Evolutionary conservation across 2,329 filamentous ascomycete genomes (phyloP), one percentile per base, ranked within the genome.

Genomic region (Aspergillus fructus): DNA sequence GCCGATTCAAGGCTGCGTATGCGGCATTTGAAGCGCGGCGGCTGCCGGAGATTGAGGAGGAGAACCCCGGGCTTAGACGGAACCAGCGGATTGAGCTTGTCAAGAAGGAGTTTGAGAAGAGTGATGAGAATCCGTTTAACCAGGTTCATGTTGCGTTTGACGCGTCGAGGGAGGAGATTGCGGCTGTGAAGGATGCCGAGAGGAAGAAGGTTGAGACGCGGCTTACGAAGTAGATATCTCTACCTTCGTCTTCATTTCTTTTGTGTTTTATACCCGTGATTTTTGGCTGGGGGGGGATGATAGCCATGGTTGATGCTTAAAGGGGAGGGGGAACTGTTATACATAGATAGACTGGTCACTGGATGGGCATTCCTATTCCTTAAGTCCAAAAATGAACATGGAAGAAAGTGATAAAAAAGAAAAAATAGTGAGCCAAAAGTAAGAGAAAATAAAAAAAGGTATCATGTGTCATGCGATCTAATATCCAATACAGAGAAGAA

Each of bases 41-140:
- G 56, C 78, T 97, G 64, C 82, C 85, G 2, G 92, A 97, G 82
- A 91, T 97, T 83, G 90, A 93, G 70, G 79, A 85, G 54, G 92
- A 97, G 74, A 89, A 88, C 53, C 86, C 89, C 56, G 91, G 91
- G 0, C 75, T 97, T 71, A 82, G 93, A 56, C 81, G 90, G 66
- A 85, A 96, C 66, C 93, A 97, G 83, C 89, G 90, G 76, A 87
- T 93, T 68, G 89, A 93, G 62, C 82, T 88, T 70, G 90, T 96
- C 64, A 78, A 85, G 61, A 96, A 96, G 81, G 94, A 97, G 78
- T 99, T 97, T 74, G 89, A 96, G 76, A 96, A 91, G 81, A 90
- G 89, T 69, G 88, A 90, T 1, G 93, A 97, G 67, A 99, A 99
- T 74, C 94, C 94, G 13, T 94, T 96, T 78, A 96, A 96, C 78